Evolutionary conservation across 768 basidiomycete species (phyloP).

Genomic region (Baorangia bicolor): DNA sequence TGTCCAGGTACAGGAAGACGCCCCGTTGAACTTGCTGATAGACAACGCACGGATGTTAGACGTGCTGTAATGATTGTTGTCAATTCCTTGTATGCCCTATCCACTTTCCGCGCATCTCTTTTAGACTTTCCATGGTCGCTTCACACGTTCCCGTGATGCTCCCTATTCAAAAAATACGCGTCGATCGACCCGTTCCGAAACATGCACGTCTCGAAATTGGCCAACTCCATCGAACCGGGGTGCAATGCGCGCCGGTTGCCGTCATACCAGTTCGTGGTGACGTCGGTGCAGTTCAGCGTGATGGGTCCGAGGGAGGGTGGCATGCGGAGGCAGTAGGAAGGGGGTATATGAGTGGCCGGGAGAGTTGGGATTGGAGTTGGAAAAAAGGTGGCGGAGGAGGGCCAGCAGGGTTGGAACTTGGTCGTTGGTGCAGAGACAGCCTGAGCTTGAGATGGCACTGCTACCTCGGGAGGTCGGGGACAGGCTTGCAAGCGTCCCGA

Average conservation of each 20-base stretch:
- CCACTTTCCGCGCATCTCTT: too few relatives aligned
- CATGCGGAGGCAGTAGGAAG: constrained; percentile 41
- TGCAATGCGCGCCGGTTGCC: constrained; percentile 42
- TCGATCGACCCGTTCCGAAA: constrained; percentile 48
- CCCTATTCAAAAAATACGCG: constrained; percentile 37
- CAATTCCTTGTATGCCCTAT: too few relatives aligned
- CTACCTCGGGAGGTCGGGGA: neutral
- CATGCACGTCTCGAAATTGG: constrained; percentile 34
- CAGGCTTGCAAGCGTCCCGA: neutral
- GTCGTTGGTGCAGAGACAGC: constrained; percentile 38
- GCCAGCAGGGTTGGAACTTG: constrained; percentile 48
- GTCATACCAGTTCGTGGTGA: constrained; percentile 28
- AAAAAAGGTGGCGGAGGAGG: constrained; percentile 34
- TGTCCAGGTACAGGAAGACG: too few relatives aligned
- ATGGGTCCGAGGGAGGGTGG: constrained; percentile 37
- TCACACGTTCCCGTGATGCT: constrained; percentile 17
- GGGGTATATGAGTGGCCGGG: constrained; percentile 45
- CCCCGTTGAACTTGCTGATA: too few relatives aligned
- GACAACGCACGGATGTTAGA: too few relatives aligned
- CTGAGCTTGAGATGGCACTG: neutral
- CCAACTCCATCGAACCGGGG: constrained; percentile 39
- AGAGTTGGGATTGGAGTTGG: constrained; percentile 36
- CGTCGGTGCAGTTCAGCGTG: constrained; percentile 40
- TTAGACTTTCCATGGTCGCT: too few relatives aligned
- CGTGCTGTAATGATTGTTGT: too few relatives aligned